Percentiles rank a stretch among this genome's conserved stretches.
Conservation (phyloP, 2,329 filamentous ascomycete species). For the Claviceps spartinae region DNA sequence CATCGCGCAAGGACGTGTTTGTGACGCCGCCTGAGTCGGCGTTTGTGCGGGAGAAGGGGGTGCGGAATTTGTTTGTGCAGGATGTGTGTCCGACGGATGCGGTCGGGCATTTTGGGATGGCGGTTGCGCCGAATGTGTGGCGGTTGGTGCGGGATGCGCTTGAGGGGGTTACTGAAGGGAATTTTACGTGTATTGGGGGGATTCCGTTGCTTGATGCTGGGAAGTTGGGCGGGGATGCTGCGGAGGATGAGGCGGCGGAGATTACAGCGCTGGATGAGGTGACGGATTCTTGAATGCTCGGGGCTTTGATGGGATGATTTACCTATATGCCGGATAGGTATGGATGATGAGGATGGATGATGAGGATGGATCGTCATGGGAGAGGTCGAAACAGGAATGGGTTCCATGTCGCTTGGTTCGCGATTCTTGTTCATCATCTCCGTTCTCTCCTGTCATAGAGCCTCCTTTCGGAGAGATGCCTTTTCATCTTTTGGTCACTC, state of each 20-base stretch:
- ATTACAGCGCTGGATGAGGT: background rate
- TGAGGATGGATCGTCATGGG: no score
- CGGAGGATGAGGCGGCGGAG: background rate
- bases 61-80: constrained; percentile 9
- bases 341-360: no score
- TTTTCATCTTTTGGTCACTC: no score
- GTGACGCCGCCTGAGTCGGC: constrained; percentile 7
- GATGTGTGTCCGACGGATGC: constrained; percentile 7
- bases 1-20: constrained; percentile 5
- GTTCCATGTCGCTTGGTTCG: no score
- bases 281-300: background rate
- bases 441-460: no score
- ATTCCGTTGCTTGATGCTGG: background rate
- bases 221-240: background rate
- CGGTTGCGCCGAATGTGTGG: constrained; percentile 8
- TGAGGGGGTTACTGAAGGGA: constrained; percentile 6
- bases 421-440: no score
- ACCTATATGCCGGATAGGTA: no score
- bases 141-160: constrained; percentile 9
- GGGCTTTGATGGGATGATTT: no score
- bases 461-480: no score
- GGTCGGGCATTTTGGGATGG: constrained; percentile 7
- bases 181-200: background rate
- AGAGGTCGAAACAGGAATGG: no score
- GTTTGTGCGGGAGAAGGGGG: constrained; percentile 8